Evolutionary conservation across 495 filamentous ascomycete species (phyloP), one percentile per base, ranked within the genome.

Genomic region (Aspergillus sclerotiicarbonarius): DNA sequence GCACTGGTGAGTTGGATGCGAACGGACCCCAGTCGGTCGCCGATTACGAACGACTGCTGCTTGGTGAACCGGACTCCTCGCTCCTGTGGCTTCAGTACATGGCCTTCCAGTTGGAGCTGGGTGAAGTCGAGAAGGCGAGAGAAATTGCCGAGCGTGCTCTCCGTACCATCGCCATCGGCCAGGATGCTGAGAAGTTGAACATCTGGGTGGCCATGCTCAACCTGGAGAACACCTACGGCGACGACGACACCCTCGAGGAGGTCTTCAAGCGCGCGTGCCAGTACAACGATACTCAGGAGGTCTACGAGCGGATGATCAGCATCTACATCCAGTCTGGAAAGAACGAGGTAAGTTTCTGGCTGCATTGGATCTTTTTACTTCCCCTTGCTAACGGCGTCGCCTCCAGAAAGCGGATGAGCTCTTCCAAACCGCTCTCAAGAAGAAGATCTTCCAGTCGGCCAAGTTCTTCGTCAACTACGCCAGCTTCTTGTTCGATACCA

Each of bases 201-300:
- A 83, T 96, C 58, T 98, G 94, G 94, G 84, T 92, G 60, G 95
- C 90, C 2, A 82, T 93, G 71, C 81, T 98, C 58, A 97, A 98
- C 74, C 80, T 98, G 59, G 94, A 98, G 71, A 91, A 92, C 63
- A 85, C 87, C 4, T 98, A 94, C 64, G 92, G 94, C 52, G 89
- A 78, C 57, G 88, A 92, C 29, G 92, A 94, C 54, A 84, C 82
- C n/a, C 73, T 95, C 3, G 90, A 96, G 32, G 88, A 90, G 31
- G 84, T 90, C 50, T 98, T 98, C 80, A 91, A 89, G 77, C 86
- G 90, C 48, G 94, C 94, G 4, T 96, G 92, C 73, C 89, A 92
- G 65, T 92, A 92, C 76, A 96, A 96, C 63, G 93, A 98, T 63
- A 81, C 90, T 20, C 86, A 91, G 54, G 91, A 94, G 62, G 89